These are phyloP conservation scores for Castanospermum australe DNA, from an alignment of 306 rosid genomes.

Conservation along the genomic window DNA sequence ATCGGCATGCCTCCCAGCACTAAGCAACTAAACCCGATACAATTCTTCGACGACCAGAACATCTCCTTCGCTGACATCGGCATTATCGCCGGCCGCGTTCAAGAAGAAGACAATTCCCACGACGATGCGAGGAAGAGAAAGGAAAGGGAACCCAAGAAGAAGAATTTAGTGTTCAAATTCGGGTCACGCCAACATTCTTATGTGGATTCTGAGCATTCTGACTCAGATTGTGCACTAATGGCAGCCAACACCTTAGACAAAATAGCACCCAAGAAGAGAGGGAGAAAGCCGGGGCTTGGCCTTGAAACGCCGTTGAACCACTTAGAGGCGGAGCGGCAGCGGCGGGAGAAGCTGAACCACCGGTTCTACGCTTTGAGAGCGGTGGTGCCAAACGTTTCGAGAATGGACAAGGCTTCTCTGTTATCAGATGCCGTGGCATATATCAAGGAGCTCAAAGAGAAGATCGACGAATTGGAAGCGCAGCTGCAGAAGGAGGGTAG, in stretches of 20 bases:
- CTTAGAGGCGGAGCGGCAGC: slow-evolving; percentile 89
- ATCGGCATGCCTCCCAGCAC: neutral
- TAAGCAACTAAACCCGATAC: slow-evolving; percentile 19
- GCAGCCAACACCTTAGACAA: neutral
- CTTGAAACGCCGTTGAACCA: slow-evolving; percentile 62
- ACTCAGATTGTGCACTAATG: slow-evolving; percentile 43
- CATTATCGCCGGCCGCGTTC: slow-evolving; percentile 36
- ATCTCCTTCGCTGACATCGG: slow-evolving; percentile 67
- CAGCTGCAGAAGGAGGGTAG: slow-evolving; percentile 25
- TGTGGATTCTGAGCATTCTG: slow-evolving; percentile 57
- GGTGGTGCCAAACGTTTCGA: slow-evolving; percentile 87
- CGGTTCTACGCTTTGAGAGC: slow-evolving; percentile 80
- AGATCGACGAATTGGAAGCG: slow-evolving; percentile 61
- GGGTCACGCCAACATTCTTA: neutral
- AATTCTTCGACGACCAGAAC: slow-evolving; percentile 33
- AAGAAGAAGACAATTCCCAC: too few relatives aligned
- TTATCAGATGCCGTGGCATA: slow-evolving; percentile 80
- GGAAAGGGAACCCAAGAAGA: neutral
- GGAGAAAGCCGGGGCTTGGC: slow-evolving; percentile 58
- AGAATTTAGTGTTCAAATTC: neutral
- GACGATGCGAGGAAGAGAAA: neutral
- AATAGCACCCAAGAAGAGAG: slow-evolving; percentile 53
- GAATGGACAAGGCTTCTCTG: slow-evolving; percentile 92
- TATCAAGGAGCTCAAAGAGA: slow-evolving; percentile 61
- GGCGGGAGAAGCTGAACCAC: slow-evolving; percentile 89